A percentile compares a stretch with the other conserved stretches of the same genome.
Evolutionary conservation across 73 alveolate genomes (phyloP).

Genomic region (Symbiodinium pilosum): DNA sequence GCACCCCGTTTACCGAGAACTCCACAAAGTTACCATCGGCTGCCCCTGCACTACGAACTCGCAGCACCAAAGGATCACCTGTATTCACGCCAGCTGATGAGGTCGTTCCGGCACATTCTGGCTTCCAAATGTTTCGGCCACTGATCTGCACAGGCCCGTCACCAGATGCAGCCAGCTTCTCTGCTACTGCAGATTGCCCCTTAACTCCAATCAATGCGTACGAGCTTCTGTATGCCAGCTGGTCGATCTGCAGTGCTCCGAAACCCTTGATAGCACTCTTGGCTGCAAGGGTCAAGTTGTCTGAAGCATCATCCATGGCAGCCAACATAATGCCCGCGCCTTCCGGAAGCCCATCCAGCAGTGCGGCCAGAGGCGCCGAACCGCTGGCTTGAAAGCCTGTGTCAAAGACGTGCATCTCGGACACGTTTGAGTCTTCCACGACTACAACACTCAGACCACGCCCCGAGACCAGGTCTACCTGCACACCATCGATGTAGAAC

Average conservation of each 20-base stretch:
- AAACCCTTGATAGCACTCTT: neutral
- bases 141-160: constrained; percentile 51
- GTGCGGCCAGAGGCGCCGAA: constrained; percentile 18
- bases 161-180: neutral
- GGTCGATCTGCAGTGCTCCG: constrained; percentile 28
- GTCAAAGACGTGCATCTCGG: constrained; percentile 50
- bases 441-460: constrained; percentile 36
- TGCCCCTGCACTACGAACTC: constrained; percentile 35
- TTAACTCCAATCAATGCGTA: constrained; percentile 58
- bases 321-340: constrained; percentile 32
- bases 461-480: constrained; percentile 35
- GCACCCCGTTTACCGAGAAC: constrained; percentile 33
- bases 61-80: neutral
- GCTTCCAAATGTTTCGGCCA: constrained; percentile 24
- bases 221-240: constrained; percentile 21
- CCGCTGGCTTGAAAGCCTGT: constrained; percentile 45
- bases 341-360: constrained; percentile 37
- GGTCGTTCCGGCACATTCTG: neutral
- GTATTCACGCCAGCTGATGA: neutral
- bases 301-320: constrained; percentile 67
- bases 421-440: constrained; percentile 11
- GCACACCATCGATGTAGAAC: constrained; percentile 24
- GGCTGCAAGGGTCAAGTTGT: constrained; percentile 49
- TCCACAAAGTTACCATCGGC: constrained; percentile 34
- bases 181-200: constrained; percentile 58